Conservation (phyloP, 305 asterid genomes). For the Lippia alba region DNA sequence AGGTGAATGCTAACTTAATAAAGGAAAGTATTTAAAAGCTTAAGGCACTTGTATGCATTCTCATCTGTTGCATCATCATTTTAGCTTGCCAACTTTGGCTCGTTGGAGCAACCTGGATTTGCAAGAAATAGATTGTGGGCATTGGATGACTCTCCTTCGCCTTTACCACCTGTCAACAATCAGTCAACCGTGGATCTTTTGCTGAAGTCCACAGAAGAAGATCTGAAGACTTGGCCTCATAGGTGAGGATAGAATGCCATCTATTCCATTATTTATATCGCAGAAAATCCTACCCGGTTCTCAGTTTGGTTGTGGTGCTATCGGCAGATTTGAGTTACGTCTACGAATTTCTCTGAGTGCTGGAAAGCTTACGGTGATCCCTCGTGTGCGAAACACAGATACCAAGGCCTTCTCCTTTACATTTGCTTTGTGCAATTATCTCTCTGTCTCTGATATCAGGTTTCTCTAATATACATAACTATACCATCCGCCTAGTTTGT, state of each 20-base stretch:
- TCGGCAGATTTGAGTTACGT: conserved; percentile 81
- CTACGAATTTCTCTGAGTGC: conserved; percentile 68
- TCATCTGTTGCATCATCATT: conserved; percentile 35
- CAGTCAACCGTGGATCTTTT: conserved; percentile 73
- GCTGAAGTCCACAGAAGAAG: conserved; percentile 81
- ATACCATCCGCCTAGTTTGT: conserved; percentile 21
- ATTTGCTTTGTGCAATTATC: conserved; percentile 73
- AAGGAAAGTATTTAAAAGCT: conserved; percentile 21
- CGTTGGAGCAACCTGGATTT: conserved; percentile 83
- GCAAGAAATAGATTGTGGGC: conserved; percentile 83
- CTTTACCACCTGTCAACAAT: conserved; percentile 60
- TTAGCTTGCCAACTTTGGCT: conserved; percentile 67
- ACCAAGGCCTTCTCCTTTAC: conserved; percentile 74
- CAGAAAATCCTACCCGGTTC: conserved; percentile 6
- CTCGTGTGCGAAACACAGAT: conserved; percentile 59
- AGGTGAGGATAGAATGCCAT: conserved; percentile 52
- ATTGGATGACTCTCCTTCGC: conserved; percentile 71
- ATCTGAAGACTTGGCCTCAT: conserved; percentile 82
- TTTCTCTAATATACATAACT: conserved; percentile 23
- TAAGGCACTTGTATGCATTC: conserved; percentile 23
- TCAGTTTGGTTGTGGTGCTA: conserved; percentile 36
- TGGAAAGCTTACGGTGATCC: conserved; percentile 79
- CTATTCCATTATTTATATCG: background rate
- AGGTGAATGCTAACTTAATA: conserved; percentile 53
- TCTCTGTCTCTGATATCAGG: conserved; percentile 65